phyloP scores from a whole-genome alignment of 2,329 filamentous ascomycete genomes.

The Aspergillus piperis region DNA sequence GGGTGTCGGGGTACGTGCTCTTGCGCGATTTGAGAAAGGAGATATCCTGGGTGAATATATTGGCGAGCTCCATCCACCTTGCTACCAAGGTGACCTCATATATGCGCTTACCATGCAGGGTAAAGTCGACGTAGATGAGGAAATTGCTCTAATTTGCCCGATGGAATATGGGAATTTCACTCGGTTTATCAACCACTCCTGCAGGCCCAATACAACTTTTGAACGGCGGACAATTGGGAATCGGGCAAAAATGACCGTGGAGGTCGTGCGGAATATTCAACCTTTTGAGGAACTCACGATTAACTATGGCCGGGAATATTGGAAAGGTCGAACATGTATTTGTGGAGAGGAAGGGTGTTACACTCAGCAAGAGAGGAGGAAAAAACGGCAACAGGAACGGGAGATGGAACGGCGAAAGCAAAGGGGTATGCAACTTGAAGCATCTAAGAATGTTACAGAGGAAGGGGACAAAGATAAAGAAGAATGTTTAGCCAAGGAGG shows the following conservation, averaged over 20 bases:
- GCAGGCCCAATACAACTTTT: constrained; percentile 29
- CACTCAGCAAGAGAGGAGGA: background rate
- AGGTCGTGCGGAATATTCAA: constrained; percentile 27
- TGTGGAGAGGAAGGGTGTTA: constrained; percentile 16
- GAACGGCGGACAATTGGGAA: constrained; percentile 22
- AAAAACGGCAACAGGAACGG: too few species aligned
- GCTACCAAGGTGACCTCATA: constrained; percentile 10
- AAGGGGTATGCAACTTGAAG: background rate
- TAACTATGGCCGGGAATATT: constrained; percentile 35
- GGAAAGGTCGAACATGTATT: constrained; percentile 18
- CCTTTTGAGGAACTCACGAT: constrained; percentile 39
- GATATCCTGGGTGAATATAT: constrained; percentile 22
- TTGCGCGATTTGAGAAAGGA: constrained; percentile 26
- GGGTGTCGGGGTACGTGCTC: constrained; percentile 34
- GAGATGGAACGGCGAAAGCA: background rate
- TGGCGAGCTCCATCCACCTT: constrained; percentile 23
- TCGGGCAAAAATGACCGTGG: constrained; percentile 21
- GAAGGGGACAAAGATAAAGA: background rate
- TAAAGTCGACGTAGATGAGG: background rate
- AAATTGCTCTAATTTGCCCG: constrained; percentile 20
- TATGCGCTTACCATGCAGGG: constrained; percentile 22
- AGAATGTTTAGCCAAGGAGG: background rate
- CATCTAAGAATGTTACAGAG: background rate
- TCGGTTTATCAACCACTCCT: constrained; percentile 41
- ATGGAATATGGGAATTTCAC: constrained; percentile 36